Evolutionary conservation across 2,329 filamentous ascomycete genomes (phyloP).

Genomic region (Alternaria conjuncta): DNA sequence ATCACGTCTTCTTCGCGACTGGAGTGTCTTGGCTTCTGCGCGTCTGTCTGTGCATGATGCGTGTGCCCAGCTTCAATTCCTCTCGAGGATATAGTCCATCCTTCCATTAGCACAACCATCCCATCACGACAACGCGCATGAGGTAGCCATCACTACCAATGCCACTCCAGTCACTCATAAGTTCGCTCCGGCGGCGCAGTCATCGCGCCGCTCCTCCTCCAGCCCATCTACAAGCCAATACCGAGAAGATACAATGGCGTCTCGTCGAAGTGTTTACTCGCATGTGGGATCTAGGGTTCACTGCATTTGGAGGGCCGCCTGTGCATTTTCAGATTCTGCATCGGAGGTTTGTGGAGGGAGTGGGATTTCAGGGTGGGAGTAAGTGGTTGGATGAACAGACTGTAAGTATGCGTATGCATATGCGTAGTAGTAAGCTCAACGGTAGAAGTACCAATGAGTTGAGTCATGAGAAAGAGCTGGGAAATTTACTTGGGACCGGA

Average conservation of each 20-base stretch:
- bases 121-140: background rate
- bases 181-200: constrained; percentile 26
- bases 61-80: background rate
- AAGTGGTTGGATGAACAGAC: constrained; percentile 74
- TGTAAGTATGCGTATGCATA: constrained; percentile 48
- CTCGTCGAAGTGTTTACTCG: constrained; percentile 34
- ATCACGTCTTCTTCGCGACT: background rate
- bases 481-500: background rate
- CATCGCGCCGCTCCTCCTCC: constrained; percentile 8
- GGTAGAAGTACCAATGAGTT: rapidly evolving
- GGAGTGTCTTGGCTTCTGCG: background rate
- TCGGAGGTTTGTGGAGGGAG: constrained; percentile 63
- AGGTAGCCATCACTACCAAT: constrained; percentile 1
- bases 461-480: background rate
- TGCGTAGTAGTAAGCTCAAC: background rate
- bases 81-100: background rate
- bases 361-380: constrained; percentile 56
- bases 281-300: constrained; percentile 68
- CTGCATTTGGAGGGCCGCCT: constrained; percentile 70
- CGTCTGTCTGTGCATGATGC: background rate
- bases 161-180: constrained; percentile 29
- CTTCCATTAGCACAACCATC: no score
- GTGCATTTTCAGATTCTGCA: constrained; percentile 75
- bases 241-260: constrained; percentile 28
- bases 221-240: constrained; percentile 17